Evolutionary conservation across 2,329 filamentous ascomycete species (phyloP), one percentile per base, ranked within the genome.

Genomic region (Tolypocladium guangdongense): DNA sequence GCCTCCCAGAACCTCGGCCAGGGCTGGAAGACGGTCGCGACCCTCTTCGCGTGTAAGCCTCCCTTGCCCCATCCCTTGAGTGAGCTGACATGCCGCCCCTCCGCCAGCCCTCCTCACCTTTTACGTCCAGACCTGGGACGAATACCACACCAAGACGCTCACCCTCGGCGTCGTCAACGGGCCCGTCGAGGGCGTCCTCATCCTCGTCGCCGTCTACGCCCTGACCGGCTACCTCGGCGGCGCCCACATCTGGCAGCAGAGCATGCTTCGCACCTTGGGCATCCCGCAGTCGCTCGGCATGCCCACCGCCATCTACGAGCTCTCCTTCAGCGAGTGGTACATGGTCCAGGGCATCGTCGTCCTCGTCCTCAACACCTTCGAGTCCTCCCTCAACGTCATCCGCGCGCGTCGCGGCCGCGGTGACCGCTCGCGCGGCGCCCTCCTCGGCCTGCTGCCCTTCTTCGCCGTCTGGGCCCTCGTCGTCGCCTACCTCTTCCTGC

Each of bases 71-170:
- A 7, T 47, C 11, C 27, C 16, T 32, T 11, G 27, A 47, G 5
- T 7, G 7, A 3, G 43, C 27, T 47, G 43, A 47, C 43, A 32
- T 4, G 27, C 2, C n/a, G 16, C 14, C 12, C 41, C 20, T n/a
- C 7, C 39, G 3, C n/a, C 56, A 90, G 86, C 88, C 7, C 82
- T 92, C 55, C 77, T 95, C 63, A 96, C 93, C n/a, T 99, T 99
- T 71, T 97, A 97, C 70, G 87, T 97, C 43, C 93, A 97, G 69
- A 97, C 93, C 36, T 99, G 93, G 93, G 93, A 99, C 66, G 93
- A 97, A 69, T 99, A 97, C 73, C 92, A 97, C 73, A 99, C 93
- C 51, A 91, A 96, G 70, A 93, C 91, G 3, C 81, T 99, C 49
- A 96, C 90, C 1, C 81, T 99, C 7, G 93, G 93, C 55, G 75